Percentiles rank a stretch among this genome's conserved stretches.
Evolutionary conservation across 2,329 filamentous ascomycete genomes (phyloP).

Genomic region (Taxawa tesnikishii): DNA sequence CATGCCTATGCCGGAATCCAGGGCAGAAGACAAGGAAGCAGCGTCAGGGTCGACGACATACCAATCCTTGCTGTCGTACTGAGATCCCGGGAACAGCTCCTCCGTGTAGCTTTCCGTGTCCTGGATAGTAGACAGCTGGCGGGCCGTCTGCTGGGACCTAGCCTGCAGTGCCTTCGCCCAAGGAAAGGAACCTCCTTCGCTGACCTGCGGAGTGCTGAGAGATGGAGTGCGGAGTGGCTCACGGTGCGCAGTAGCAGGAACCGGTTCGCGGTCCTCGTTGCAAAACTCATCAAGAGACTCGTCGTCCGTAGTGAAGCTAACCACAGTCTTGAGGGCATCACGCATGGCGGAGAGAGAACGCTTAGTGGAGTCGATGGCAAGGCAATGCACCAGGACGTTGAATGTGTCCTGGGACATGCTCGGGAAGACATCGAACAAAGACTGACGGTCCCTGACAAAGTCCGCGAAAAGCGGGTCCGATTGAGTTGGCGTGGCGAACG

Average conservation of each 20-base stretch:
- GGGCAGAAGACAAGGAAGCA: conserved; percentile 69
- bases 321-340: conserved; percentile 62
- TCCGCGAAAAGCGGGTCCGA: conserved; percentile 89
- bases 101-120: conserved; percentile 65
- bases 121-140: conserved; percentile 78
- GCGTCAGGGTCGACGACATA: conserved; percentile 65
- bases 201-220: conserved; percentile 73
- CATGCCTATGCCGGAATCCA: conserved; percentile 69
- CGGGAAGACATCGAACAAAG: conserved; percentile 93
- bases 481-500: conserved; percentile 80
- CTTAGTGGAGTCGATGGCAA: conserved; percentile 83
- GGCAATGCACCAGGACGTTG: conserved; percentile 79
- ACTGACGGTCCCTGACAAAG: conserved; percentile 86
- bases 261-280: conserved; percentile 57
- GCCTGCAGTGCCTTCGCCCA: conserved; percentile 87
- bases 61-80: conserved; percentile 54
- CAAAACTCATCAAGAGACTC: conserved; percentile 91
- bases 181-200: conserved; percentile 69
- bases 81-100: conserved; percentile 73
- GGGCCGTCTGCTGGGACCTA: conserved; percentile 55
- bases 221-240: conserved; percentile 94
- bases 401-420: conserved; percentile 98
- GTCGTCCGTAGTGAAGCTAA: conserved; percentile 89
- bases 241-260: conserved; percentile 74
- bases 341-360: conserved; percentile 70